Base-by-base conservation (phyloP, 768 basidiomycete species). In the Tremella fuciformis region DNA sequence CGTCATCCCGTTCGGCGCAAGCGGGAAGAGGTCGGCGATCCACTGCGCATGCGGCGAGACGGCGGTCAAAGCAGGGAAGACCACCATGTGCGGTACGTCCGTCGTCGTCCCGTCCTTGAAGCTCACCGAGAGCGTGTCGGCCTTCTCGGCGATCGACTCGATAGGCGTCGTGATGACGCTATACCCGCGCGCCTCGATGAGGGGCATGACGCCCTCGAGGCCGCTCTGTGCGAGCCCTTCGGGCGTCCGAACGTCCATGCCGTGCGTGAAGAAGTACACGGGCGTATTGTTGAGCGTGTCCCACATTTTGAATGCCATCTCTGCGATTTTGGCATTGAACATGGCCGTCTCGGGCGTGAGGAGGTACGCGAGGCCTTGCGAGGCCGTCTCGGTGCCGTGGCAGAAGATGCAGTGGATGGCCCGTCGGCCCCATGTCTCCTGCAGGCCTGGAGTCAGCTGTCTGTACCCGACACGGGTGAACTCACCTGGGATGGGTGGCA, bases 351-450 rank as follows among this genome's bases (percentile, higher is more conserved):
- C 18, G 19, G 47, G 38, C 13, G 54, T 63, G 38, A 62, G 29
- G 19, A 68, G 57, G 55, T 60, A 62, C 6, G 57, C 66, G 47
- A 68, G 13, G 66, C 60, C 18, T 58, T 41, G 21, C 58, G n/a
- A 41, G n/a, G 51, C 49, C 11, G 66, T 68, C 48, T 70, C 69
- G 38, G 58, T 65, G 16, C 69, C 69, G 60, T 70, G 69, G 58
- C 69, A 70, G 58, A 63, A 70, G 8, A 67, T 60, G 50, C 69
- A 70, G 58, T 70, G 69, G 46, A 63, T 55, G 9, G 58, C 57
- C 24, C 60, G 56, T 16, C 37, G 48, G n/a, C 69, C 69, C 69
- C 69, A 70, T 19, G 58, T 52, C 41, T 67, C 66, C 22, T 57
- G 24, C 19, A 65, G 50, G 39, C 69, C 69, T 70, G 39, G 3